Conservation (phyloP, 495 filamentous ascomycete genomes). For the Amphirosellinia nigrospora region DNA sequence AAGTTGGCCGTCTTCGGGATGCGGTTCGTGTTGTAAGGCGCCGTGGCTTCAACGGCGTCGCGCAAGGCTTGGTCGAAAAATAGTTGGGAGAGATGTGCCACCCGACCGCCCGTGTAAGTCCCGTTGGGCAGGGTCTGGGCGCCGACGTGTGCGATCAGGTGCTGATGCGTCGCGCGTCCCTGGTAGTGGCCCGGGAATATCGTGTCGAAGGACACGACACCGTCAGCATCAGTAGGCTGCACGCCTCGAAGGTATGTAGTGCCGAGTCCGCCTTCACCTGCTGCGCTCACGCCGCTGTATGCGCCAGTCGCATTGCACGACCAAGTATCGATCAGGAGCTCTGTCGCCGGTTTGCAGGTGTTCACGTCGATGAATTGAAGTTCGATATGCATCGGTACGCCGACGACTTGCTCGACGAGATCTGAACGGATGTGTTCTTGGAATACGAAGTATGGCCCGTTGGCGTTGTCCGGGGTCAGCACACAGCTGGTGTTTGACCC, state of each 20-base stretch:
- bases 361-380: conserved; percentile 62
- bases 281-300: conserved; percentile 53
- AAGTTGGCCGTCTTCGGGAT: conserved; percentile 54
- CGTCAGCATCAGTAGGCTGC: conserved; percentile 56
- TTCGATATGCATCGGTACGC: conserved; percentile 60
- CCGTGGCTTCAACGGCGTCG: conserved; percentile 56
- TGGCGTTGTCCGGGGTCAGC: conserved; percentile 47
- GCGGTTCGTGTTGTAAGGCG: conserved; percentile 60
- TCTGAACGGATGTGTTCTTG: conserved; percentile 59
- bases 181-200: conserved; percentile 67
- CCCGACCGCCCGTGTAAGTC: conserved; percentile 54
- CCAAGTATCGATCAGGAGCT: conserved; percentile 63
- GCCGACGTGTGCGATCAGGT: conserved; percentile 58
- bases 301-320: conserved; percentile 63
- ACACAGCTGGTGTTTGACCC: conserved; percentile 46
- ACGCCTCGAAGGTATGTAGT: conserved; percentile 60
- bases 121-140: conserved; percentile 46
- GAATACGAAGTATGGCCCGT: conserved; percentile 51
- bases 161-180: conserved; percentile 64
- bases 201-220: conserved; percentile 62
- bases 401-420: conserved; percentile 52
- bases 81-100: conserved; percentile 60
- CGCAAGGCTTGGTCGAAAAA: conserved; percentile 63
- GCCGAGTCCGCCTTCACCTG: conserved; percentile 46
- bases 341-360: conserved; percentile 58